Base-by-base conservation (phyloP, 768 basidiomycete genomes). In the Ramaria sp. region DNA sequence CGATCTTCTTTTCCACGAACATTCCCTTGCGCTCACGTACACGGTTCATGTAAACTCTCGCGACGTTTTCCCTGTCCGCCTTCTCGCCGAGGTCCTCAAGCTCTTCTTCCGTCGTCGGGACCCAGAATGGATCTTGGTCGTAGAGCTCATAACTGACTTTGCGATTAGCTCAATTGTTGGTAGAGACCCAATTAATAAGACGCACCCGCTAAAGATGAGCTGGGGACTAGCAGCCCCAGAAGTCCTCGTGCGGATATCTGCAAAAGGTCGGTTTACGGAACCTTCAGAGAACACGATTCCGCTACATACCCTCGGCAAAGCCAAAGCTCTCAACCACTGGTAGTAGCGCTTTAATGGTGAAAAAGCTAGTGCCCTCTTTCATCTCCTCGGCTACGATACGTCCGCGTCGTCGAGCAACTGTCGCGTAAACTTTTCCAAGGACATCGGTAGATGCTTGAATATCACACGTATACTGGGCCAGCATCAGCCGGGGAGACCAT, bases 381-480 rank as follows among this genome's bases (percentile, higher is more conserved):
- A 98, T 95, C 68, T 98, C 96, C 66, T 98, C 96, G 13, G 93
- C 88, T 3, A 97, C 80, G 59, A 99, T 95, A 48, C 88, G 78
- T 1, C 96, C 96, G 51, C 91, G 82, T 61, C 95, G 82, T 68
- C 85, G 84, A 0, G 95, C 85, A 4, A 98, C 89, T 19, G 98
- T 96, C 9, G 83, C 94, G 64, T 98, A 98, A 1, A 98, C 93
- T 68, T 95, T 98, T 2, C 96, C 96, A 51, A 99, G 78, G 0
- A 98, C 96, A 60, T 99, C 96, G 66, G 91, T 91, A 15, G 95
- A 93, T 1, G 94, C 91, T 71, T 97, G 96, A 54, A 99, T 98
- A 65, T 98, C 94, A 69, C 95, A 99, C 12, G 88, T 86, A 69
- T 99, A 99, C 92, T 98, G 98, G 0, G 96, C 96, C 62, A 99